Percentiles rank a stretch among this genome's conserved stretches.
phyloP scores from a whole-genome alignment of 2,329 filamentous ascomycete species.

The Diaporthe citri region DNA sequence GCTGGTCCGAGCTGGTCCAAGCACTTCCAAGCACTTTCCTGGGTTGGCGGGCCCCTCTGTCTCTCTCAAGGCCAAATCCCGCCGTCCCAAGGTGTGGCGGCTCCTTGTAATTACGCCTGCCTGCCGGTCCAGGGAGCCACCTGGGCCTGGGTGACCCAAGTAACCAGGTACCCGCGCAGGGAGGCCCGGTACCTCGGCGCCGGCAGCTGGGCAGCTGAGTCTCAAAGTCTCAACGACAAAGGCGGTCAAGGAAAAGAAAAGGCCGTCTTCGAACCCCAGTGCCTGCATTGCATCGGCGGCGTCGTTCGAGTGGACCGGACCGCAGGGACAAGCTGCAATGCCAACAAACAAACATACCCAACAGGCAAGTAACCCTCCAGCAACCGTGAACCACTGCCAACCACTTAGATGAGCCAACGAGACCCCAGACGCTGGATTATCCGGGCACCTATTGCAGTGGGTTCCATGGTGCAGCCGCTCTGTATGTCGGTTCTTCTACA shows the following conservation, averaged over 20 bases:
- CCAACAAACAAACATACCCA: conserved; percentile 29
- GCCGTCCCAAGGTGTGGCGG: conserved; percentile 8
- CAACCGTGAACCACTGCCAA: conserved; percentile 21
- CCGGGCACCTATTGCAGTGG: not conserved
- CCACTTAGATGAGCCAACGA: conserved; percentile 3
- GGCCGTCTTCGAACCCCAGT: conserved; percentile 25
- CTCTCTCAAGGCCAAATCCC: not conserved
- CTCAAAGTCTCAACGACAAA: conserved; percentile 17
- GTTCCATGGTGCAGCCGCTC: not conserved
- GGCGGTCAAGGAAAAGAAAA: conserved; percentile 23
- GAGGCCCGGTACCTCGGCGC: not conserved
- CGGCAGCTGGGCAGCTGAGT: conserved; percentile 6
- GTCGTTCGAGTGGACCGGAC: conserved; percentile 33
- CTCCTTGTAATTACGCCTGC: conserved; percentile 30
- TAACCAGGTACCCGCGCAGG: not conserved
- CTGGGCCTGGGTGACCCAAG: not conserved
- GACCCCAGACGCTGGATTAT: not conserved
- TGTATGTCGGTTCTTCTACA: not conserved
- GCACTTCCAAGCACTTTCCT: conserved; percentile 25
- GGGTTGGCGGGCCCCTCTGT: conserved; percentile 10
- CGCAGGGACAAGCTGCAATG: conserved; percentile 32
- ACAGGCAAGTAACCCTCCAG: conserved; percentile 8
- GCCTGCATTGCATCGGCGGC: conserved; percentile 21
- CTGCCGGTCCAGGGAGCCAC: conserved; percentile 23
- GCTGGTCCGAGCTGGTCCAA: conserved; percentile 31